Evolutionary conservation across 345 rosid species (phyloP).

Genomic region (Heritiera littoralis): DNA sequence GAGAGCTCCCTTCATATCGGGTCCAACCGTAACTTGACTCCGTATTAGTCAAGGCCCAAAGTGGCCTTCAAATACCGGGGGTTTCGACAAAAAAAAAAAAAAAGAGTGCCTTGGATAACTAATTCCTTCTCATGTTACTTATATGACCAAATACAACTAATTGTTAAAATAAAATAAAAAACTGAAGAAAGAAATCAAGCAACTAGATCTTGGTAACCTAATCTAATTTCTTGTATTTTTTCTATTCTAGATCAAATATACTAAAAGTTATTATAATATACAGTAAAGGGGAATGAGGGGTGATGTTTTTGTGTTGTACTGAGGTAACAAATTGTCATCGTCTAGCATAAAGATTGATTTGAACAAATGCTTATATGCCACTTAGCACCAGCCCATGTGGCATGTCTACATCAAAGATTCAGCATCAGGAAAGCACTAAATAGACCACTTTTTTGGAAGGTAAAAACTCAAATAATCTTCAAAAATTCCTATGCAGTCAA

Average conservation of each 20-base stretch:
- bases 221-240: not conserved
- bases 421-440: not conserved
- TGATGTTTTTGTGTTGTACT: not conserved
- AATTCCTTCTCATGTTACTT: constrained; percentile 9
- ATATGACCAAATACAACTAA: constrained; percentile 3
- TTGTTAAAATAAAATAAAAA: not conserved
- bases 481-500: not conserved
- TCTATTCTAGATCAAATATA: not conserved
- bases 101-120: not conserved
- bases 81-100: no score
- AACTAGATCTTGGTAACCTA: not conserved
- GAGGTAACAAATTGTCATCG: not conserved
- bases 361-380: constrained; percentile 3
- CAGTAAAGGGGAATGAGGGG: not conserved
- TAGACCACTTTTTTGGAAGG: not conserved
- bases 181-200: not conserved
- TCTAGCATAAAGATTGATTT: constrained; percentile 6
- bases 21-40: no score
- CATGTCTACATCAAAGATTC: constrained; percentile 10
- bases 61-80: no score
- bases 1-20: no score
- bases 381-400: not conserved
- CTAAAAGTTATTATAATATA: not conserved
- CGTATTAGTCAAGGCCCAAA: no score
- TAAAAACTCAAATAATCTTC: not conserved